Evolutionary conservation across 208 protist species (phyloP), one percentile per base, ranked within the genome.

Genomic region (Leishmania major): DNA sequence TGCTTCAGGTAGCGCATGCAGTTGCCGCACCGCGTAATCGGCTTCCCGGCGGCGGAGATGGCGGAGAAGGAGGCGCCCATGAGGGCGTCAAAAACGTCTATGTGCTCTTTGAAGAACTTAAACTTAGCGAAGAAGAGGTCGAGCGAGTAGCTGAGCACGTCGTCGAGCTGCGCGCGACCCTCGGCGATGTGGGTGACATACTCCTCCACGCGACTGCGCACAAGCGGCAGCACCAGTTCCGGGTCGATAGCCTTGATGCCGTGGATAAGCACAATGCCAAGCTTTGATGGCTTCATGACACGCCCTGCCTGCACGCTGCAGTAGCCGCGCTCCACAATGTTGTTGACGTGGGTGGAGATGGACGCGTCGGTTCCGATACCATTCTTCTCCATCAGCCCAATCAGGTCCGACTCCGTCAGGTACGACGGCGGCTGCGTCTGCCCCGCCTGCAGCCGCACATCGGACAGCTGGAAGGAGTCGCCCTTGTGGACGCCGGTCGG

Each of bases 341-440:
- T 99, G 81, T 99, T 91, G 45, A 99, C 99, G 88, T 99, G 99
- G 82, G 98, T 89, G 4, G 99, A 98, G 81, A 99, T 99, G 22
- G 99, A 99, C 4, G 99, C 99, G 89, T 99, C 99, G 3, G 99
- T 99, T 49, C 99, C 99, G 76, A 99, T 99, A 51, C 97, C 95
- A 81, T 99, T 91, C 78, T 95, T 95, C 75, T 99, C 99, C 99
- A 99, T 99, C 15, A 98, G 74, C 1, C 88, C 86, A 55, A 99
- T 99, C 17, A 99, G 87, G 40, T 99, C 98, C 0, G 98, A 76
- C 88, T 99, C 99, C 2, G 97, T 98, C 13, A 99, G 84, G 59
- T 99, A 96, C n/a, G 87, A 84, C 28, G 99, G 99, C 37, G 99
- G 84, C 77, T 93, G 86, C 28, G 99, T 99, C 67, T 93, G 89